phyloP scores from a whole-genome alignment of 1,139 yeast species.

The Pichia sp. region DNA sequence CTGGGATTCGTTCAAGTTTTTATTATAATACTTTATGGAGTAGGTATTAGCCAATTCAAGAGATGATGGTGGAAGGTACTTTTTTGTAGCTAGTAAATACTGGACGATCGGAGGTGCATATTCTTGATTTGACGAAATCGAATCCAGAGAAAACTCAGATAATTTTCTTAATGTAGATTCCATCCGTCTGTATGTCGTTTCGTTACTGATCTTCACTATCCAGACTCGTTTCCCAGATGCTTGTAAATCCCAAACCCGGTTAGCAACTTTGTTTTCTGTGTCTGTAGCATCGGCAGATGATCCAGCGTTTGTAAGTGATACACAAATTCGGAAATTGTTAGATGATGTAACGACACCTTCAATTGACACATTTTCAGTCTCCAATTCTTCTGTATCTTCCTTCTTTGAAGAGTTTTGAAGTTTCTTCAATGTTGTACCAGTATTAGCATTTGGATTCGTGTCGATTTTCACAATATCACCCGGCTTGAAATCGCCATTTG shows the following conservation, averaged over 20 bases:
- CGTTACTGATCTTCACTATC: conserved; percentile 66
- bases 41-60: conserved; percentile 1
- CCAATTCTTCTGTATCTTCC: conserved; percentile 28
- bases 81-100: conserved; percentile 44
- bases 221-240: conserved; percentile 32
- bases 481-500: conserved; percentile 46
- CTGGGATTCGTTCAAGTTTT: conserved; percentile 67
- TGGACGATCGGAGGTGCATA: conserved; percentile 35
- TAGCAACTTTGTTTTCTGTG: conserved; percentile 27
- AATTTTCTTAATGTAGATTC: conserved; percentile 71
- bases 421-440: conserved; percentile 19
- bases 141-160: conserved; percentile 42
- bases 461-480: conserved; percentile 76
- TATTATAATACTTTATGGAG: conserved; percentile 44
- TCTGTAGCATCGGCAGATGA: background rate
- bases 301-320: conserved; percentile 52
- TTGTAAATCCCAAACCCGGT: conserved; percentile 40
- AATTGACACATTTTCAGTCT: conserved; percentile 34
- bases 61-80: conserved; percentile 27
- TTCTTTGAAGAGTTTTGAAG: conserved; percentile 31
- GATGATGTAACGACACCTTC: conserved; percentile 65
- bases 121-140: conserved; percentile 18
- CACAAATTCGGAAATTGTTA: conserved; percentile 42
- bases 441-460: conserved; percentile 23
- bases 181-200: conserved; percentile 77